Evolutionary conservation across 352 stramenopile genomes (phyloP).

Genomic region (Pythium phragmitis): DNA sequence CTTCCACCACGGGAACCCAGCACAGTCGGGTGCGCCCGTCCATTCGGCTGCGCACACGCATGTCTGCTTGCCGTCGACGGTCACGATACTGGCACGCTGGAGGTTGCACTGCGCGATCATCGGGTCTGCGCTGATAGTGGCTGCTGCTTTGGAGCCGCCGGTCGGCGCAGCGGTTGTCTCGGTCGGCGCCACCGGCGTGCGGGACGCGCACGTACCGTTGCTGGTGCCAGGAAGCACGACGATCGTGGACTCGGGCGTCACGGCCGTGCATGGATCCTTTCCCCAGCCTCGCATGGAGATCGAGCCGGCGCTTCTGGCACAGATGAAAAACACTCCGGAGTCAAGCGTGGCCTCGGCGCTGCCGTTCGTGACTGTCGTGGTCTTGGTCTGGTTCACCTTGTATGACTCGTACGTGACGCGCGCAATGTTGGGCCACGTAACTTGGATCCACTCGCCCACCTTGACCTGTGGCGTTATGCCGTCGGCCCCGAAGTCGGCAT

Average conservation of each 20-base stretch:
- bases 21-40: slow-evolving; percentile 38
- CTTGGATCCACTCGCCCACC: slow-evolving; percentile 38
- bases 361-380: slow-evolving; percentile 35
- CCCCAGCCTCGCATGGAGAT: slow-evolving; percentile 42
- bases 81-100: slow-evolving; percentile 31
- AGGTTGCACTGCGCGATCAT: slow-evolving; percentile 31
- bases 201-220: slow-evolving; percentile 23
- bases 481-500: slow-evolving; percentile 43
- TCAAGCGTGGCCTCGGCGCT: slow-evolving; percentile 31
- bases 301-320: slow-evolving; percentile 30
- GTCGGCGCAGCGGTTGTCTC: background rate
- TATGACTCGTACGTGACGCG: slow-evolving; percentile 44
- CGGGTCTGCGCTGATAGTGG: slow-evolving; percentile 16
- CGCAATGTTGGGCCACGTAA: slow-evolving; percentile 34
- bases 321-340: slow-evolving; percentile 35
- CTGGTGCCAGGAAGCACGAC: slow-evolving; percentile 4
- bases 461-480: slow-evolving; percentile 53
- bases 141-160: background rate
- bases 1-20: slow-evolving; percentile 48
- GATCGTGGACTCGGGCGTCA: slow-evolving; percentile 25
- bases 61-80: slow-evolving; percentile 27
- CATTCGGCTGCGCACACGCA: slow-evolving; percentile 50
- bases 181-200: slow-evolving; percentile 21
- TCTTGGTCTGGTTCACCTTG: slow-evolving; percentile 34
- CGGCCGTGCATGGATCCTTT: slow-evolving; percentile 28